These are phyloP conservation scores for Flaveria linearis DNA, from an alignment of 129 eudicot species.

Conservation along the genomic window DNA sequence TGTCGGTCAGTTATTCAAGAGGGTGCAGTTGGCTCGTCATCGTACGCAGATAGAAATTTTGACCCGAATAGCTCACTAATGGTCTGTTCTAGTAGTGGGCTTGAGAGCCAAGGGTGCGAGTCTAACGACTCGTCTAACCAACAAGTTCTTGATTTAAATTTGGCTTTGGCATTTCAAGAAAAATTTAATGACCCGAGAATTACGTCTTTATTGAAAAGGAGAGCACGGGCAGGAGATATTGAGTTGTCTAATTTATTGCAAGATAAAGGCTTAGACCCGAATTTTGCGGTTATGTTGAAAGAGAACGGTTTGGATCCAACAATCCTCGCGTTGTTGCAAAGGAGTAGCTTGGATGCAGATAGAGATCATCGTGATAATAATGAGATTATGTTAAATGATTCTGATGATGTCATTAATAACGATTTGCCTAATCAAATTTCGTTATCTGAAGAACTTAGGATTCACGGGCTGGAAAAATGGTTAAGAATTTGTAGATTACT, in stretches of 20 bases:
- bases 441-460: slow-evolving; percentile 91
- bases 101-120: slow-evolving; percentile 90
- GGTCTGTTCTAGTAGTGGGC: slow-evolving; percentile 82
- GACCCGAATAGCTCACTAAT: slow-evolving; percentile 55
- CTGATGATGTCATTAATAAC: slow-evolving; percentile 49
- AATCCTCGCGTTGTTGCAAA: slow-evolving; percentile 81
- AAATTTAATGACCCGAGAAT: slow-evolving; percentile 89
- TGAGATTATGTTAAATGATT: slow-evolving; percentile 55
- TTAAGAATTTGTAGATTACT: slow-evolving; percentile 64
- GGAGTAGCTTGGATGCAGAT: slow-evolving; percentile 99
- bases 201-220: slow-evolving; percentile 70
- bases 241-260: slow-evolving; percentile 80
- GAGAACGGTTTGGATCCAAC: slow-evolving; percentile 93
- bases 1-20: slow-evolving; percentile 86
- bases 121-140: slow-evolving; percentile 72
- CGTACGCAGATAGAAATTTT: slow-evolving; percentile 22
- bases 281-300: slow-evolving; percentile 96
- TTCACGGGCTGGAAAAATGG: slow-evolving; percentile 89
- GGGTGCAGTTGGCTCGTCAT: slow-evolving; percentile 61
- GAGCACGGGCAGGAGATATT: slow-evolving; percentile 68
- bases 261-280: slow-evolving; percentile 94
- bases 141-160: slow-evolving; percentile 63
- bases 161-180: slow-evolving; percentile 85
- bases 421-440: slow-evolving; percentile 76
- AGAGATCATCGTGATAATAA: slow-evolving; percentile 90